phyloP scores from a whole-genome alignment of 495 filamentous ascomycete species.

The Tuber brumale region DNA sequence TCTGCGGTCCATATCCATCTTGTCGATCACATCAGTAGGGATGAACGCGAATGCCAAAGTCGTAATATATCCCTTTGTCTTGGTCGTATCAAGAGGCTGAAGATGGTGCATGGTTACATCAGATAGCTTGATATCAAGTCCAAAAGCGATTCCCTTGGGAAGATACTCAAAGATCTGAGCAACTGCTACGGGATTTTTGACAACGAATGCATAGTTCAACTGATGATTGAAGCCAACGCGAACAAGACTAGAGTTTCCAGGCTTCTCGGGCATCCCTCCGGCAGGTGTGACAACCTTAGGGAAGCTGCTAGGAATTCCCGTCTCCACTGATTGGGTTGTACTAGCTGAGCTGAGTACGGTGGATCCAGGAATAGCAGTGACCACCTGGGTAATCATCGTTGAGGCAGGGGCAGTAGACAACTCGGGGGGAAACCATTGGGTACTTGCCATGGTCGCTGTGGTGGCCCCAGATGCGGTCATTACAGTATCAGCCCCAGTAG shows the following conservation, averaged over 20 bases:
- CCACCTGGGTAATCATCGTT: conserved; percentile 8
- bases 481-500: conserved; percentile 3
- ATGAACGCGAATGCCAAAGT: conserved; percentile 73
- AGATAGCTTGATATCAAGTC: conserved; percentile 48
- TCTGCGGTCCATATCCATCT: conserved; percentile 58
- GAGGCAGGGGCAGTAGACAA: conserved; percentile 37
- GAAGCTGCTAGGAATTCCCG: conserved; percentile 56
- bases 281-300: conserved; percentile 69
- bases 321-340: conserved; percentile 40
- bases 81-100: conserved; percentile 67
- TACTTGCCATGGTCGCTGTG: conserved; percentile 19
- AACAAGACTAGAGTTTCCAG: conserved; percentile 61
- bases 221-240: conserved; percentile 76
- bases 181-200: conserved; percentile 58
- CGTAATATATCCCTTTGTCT: conserved; percentile 67
- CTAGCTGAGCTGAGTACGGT: conserved; percentile 6
- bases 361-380: conserved; percentile 12
- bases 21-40: conserved; percentile 57
- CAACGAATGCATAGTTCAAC: conserved; percentile 79
- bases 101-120: conserved; percentile 65
- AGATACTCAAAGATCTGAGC: conserved; percentile 82
- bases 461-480: conserved; percentile 12
- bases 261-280: conserved; percentile 44
- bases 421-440: conserved; percentile 35
- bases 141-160: conserved; percentile 66